A percentile compares a stretch with the other conserved stretches of the same genome.
phyloP scores from a whole-genome alignment of 768 basidiomycete species.

The Amanita rubescens region DNA sequence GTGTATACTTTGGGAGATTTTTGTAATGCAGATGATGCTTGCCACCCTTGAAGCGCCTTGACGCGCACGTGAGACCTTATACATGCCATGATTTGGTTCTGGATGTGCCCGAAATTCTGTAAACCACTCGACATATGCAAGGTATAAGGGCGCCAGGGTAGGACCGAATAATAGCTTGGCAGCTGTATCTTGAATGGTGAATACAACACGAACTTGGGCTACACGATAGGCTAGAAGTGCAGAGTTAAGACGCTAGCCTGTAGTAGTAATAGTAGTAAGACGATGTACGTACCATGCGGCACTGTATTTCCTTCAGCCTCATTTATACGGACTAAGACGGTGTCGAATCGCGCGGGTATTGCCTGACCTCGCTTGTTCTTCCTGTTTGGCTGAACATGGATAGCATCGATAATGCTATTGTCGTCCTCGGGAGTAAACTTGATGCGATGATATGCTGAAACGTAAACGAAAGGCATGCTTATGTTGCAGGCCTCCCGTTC shows the following conservation, averaged over 20 bases:
- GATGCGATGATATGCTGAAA: background rate
- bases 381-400: background rate
- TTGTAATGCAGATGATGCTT: background rate
- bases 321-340: background rate
- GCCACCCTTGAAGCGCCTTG: background rate
- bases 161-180: background rate
- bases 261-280: background rate
- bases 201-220: background rate
- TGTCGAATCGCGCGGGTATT: background rate
- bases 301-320: background rate
- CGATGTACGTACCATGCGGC: background rate
- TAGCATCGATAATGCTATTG: background rate
- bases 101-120: background rate
- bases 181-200: background rate
- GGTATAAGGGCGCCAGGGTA: background rate
- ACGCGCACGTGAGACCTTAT: background rate
- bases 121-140: conserved; percentile 1
- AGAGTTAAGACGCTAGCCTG: background rate
- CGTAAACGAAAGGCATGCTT: background rate
- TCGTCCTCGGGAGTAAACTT: background rate
- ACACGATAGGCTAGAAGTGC: background rate
- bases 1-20: background rate
- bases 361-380: background rate
- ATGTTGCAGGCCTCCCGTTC: background rate
- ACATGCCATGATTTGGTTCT: background rate